phyloP scores from a whole-genome alignment of 129 eudicot genomes.

The Glebionis coronaria region DNA sequence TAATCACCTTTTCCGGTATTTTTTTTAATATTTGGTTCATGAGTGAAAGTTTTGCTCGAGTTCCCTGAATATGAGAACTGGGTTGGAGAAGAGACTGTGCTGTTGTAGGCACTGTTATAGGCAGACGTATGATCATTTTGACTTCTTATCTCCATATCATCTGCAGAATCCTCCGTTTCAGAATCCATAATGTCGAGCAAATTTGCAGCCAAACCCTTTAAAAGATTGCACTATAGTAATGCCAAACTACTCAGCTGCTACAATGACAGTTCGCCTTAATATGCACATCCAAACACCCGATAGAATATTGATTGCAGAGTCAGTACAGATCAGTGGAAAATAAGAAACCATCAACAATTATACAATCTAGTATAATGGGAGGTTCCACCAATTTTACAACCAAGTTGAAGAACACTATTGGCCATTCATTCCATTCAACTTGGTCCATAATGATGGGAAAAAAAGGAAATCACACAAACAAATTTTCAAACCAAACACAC shows the following conservation, averaged over 20 bases:
- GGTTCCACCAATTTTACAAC: no score
- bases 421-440: no score
- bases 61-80: slow-evolving; percentile 9
- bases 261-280: slow-evolving; percentile 1
- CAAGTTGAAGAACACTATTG: no score
- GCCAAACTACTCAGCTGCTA: slow-evolving; percentile 17
- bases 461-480: no score
- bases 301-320: neutral
- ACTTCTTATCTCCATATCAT: no score
- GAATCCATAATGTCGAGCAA: slow-evolving; percentile 22
- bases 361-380: no score
- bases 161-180: slow-evolving; percentile 12
- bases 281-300: slow-evolving; percentile 18
- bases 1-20: slow-evolving; percentile 11
- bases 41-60: no score
- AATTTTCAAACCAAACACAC: no score
- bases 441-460: no score
- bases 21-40: slow-evolving; percentile 27
- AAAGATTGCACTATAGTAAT: slow-evolving; percentile 16
- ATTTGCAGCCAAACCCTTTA: slow-evolving; percentile 22
- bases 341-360: no score
- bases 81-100: slow-evolving; percentile 14
- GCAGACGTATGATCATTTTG: slow-evolving; percentile 20
- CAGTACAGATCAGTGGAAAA: no score
- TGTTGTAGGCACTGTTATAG: slow-evolving; percentile 9